Conservation (phyloP, 2,329 filamentous ascomycete species). For the Xenoacremonium recifei region DNA sequence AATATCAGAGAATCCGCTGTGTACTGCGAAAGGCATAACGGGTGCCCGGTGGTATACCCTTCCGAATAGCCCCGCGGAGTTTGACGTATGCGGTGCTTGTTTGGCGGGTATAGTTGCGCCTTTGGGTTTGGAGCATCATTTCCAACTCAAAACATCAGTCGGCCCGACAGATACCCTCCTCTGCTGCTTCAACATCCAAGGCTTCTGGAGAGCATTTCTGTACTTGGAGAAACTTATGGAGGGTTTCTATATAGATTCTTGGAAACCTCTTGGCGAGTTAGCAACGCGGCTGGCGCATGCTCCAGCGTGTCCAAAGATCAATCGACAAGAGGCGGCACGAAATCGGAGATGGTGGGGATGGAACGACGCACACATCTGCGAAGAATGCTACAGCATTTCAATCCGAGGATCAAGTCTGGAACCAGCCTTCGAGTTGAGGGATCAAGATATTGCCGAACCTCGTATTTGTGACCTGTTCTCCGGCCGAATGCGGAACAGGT, state of each 20-base stretch:
- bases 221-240: background rate
- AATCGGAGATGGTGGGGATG: background rate
- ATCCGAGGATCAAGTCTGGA: background rate
- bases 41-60: slow-evolving; percentile 14
- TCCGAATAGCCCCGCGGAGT: background rate
- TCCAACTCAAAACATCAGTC: background rate
- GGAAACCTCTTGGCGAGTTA: background rate
- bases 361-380: background rate
- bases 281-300: background rate
- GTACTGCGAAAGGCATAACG: background rate
- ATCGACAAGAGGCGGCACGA: background rate
- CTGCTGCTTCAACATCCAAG: background rate
- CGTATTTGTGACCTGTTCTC: background rate
- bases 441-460: background rate
- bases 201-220: background rate
- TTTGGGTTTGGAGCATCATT: background rate
- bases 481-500: background rate
- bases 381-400: background rate
- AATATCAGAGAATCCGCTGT: background rate
- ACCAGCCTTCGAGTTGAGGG: background rate
- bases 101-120: slow-evolving; percentile 4
- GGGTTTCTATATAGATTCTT: too few species aligned
- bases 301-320: background rate
- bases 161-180: background rate
- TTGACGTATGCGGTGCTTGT: slow-evolving; percentile 13